Evolutionary conservation across 1,284 basidiomycete species (phyloP), one percentile per base, ranked within the genome.

Genomic region (Ganoderma meredithae): DNA sequence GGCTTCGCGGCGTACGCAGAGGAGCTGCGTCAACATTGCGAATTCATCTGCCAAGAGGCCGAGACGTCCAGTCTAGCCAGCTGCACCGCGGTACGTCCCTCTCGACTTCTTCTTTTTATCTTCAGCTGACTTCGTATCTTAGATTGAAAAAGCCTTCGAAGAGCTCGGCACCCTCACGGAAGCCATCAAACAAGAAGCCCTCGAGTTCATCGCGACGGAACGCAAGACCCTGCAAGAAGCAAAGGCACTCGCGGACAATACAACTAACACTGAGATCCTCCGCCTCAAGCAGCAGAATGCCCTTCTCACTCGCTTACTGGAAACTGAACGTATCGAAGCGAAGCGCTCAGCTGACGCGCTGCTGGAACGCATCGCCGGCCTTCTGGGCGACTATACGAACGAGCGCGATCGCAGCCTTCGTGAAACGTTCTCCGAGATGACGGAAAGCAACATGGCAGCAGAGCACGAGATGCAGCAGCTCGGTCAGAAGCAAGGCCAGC

Each of bases 231-330:
- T 88, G 3, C 78, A 81, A 27, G 83, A 88, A 63, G 83, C 88
- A 3, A 87, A 87, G 67, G 75, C 80, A 5, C 77, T 90, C 41
- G 83, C 87, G 0, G 82, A 87, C 13, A 82, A 82, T 58, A 83
- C 87, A 3, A 84, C 87, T 0, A 81, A 84, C 22, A 80, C 84
- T 6, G 93, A 96, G 81, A 85, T 94, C 41, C 76, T 80, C 1
- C 88, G 89, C 31, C 82, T 97, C 25, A 86, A 86, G 68, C 82
- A 86, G 60, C 95, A 96, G 77, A 97, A 97, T 75, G 83, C 83
- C n/a, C 79, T 85, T 1, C 83, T 98, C 39, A 79, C 81, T 1
- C 82, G 83, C 31, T 81, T 95, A 69, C 81, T 97, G 3, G 86
- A 90, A 69, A 80, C 86, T 5, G 94, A 97, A 79, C 88, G 86